These are phyloP conservation scores for Herpetomonas samuelpessoai DNA, from an alignment of 208 protist species.

Conservation along the genomic window DNA sequence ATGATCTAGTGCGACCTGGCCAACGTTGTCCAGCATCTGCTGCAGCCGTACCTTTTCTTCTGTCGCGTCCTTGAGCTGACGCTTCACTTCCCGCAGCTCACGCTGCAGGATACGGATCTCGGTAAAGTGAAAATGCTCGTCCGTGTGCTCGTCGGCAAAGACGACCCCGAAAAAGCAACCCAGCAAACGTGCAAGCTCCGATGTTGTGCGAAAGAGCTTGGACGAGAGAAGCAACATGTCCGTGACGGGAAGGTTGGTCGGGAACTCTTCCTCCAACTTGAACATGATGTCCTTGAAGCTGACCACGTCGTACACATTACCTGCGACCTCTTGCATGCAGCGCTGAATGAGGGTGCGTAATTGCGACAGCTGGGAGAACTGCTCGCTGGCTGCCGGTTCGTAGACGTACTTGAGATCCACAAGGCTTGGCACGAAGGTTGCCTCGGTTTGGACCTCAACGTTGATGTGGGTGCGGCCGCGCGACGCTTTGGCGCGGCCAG, in stretches of 20 bases:
- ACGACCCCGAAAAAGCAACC: constrained; percentile 84
- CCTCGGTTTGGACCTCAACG: constrained; percentile 86
- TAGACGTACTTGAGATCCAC: constrained; percentile 43
- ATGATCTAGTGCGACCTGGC: constrained; percentile 74
- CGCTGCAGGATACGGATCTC: constrained; percentile 81
- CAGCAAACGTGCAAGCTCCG: constrained; percentile 77
- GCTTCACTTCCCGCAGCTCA: constrained; percentile 61
- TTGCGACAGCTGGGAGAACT: constrained; percentile 62
- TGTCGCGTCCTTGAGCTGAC: constrained; percentile 50
- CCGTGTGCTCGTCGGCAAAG: constrained; percentile 79
- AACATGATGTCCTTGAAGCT: constrained; percentile 90
- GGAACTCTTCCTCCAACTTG: constrained; percentile 70
- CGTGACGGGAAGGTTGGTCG: constrained; percentile 66
- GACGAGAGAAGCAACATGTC: constrained; percentile 88
- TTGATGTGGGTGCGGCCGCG: too few species aligned
- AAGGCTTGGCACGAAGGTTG: constrained; percentile 60
- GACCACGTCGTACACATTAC: constrained; percentile 83
- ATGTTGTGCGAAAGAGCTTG: constrained; percentile 79
- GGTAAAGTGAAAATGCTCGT: constrained; percentile 89
- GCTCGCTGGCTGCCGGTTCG: constrained; percentile 64
- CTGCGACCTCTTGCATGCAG: constrained; percentile 67
- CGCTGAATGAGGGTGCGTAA: constrained; percentile 71
- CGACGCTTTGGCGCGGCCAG: too few species aligned
- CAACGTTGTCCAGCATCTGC: constrained; percentile 76
- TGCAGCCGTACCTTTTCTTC: constrained; percentile 61